phyloP scores from a whole-genome alignment of 371 early-diverging fungal species.

The Mortierella sp. region DNA sequence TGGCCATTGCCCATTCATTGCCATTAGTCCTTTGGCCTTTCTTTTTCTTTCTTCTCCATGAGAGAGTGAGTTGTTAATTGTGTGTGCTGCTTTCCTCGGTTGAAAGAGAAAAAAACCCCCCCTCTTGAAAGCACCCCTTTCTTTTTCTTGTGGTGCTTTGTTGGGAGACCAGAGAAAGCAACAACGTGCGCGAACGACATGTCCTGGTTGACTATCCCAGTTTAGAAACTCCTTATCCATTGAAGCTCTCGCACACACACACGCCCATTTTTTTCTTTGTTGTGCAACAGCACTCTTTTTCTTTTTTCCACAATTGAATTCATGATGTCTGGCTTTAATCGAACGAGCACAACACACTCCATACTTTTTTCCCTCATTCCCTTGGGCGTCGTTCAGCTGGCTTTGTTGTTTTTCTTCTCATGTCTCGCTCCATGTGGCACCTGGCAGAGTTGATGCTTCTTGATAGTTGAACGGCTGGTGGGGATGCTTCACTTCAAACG shows the following conservation, averaged over 20 bases:
- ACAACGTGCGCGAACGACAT: conserved; percentile 24
- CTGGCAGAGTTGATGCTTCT: background rate
- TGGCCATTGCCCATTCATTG: background rate
- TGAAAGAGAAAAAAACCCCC: background rate
- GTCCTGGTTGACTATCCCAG: background rate
- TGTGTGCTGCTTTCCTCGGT: background rate
- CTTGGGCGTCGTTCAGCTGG: no score
- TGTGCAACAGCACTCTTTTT: background rate
- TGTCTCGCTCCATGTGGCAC: no score
- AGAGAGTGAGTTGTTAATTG: background rate
- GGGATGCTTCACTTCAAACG: no score
- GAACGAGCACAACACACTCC: no score
- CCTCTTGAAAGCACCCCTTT: background rate
- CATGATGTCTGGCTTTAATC: no score
- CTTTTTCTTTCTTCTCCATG: background rate
- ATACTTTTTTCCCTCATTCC: no score
- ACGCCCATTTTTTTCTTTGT: background rate
- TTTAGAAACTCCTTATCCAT: conserved; percentile 5
- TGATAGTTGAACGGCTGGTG: background rate
- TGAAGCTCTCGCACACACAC: background rate
- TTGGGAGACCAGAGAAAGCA: background rate
- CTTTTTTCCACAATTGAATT: no score
- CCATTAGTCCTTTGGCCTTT: background rate
- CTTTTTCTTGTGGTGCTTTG: background rate
- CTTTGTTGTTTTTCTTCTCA: no score